Conservation (phyloP, 176 grass and related monocot genomes). For the Avena eriantha region DNA sequence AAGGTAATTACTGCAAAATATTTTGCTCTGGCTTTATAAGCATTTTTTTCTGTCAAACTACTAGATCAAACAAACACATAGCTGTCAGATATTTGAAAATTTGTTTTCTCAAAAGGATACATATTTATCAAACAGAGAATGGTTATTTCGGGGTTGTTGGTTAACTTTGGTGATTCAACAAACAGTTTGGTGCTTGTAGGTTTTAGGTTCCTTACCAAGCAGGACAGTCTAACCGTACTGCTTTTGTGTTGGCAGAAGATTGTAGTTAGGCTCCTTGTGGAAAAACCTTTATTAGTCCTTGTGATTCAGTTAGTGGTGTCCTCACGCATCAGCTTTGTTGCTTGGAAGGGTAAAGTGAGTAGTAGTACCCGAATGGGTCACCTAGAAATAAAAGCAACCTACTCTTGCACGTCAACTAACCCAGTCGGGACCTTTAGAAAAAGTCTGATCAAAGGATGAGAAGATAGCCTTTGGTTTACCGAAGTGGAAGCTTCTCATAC, state of each 20-base stretch:
- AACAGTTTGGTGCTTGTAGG: constrained; percentile 49
- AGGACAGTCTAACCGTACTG: constrained; percentile 25
- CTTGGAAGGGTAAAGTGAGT: constrained; percentile 48
- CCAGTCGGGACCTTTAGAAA: constrained; percentile 42
- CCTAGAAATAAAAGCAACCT: constrained; percentile 56
- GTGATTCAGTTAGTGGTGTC: constrained; percentile 52
- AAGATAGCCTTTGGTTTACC: constrained; percentile 58
- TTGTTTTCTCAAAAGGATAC: neutral
- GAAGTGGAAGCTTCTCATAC: constrained; percentile 53
- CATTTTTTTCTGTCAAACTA: constrained; percentile 28
- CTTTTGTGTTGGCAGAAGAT: constrained; percentile 44
- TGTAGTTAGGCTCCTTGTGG: constrained; percentile 21
- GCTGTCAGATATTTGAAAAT: neutral
- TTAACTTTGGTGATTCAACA: constrained; percentile 41
- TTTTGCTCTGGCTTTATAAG: constrained; percentile 16
- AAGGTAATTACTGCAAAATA: constrained; percentile 69
- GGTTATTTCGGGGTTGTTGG: neutral
- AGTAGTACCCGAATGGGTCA: constrained; percentile 50
- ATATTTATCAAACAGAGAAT: no score
- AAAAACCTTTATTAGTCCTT: constrained; percentile 40
- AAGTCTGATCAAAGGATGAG: constrained; percentile 40
- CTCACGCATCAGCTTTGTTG: constrained; percentile 56
- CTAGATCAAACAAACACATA: constrained; percentile 31
- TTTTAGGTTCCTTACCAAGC: constrained; percentile 46
- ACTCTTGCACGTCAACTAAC: constrained; percentile 71